Evolutionary conservation across 2,329 filamentous ascomycete genomes (phyloP).

Genomic region (Fusarium sp.): DNA sequence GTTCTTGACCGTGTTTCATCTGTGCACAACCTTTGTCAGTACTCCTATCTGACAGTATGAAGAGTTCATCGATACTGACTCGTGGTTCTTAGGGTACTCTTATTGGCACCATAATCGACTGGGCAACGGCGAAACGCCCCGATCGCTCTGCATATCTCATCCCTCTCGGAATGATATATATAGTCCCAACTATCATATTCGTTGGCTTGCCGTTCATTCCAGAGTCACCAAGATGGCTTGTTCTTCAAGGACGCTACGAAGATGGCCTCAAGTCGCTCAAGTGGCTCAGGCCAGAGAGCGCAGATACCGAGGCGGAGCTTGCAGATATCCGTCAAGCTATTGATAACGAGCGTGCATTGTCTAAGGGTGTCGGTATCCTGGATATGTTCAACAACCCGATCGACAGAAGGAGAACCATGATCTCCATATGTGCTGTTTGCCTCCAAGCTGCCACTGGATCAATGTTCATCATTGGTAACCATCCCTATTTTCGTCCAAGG

Average conservation of each 20-base stretch:
- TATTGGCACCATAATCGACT: slow-evolving; percentile 37
- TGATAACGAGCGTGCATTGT: slow-evolving; percentile 14
- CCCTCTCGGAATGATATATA: slow-evolving; percentile 35
- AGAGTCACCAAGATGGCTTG: slow-evolving; percentile 38
- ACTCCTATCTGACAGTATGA: accelerated
- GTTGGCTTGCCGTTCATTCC: slow-evolving; percentile 30
- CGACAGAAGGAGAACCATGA: slow-evolving; percentile 29
- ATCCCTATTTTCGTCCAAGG: accelerated
- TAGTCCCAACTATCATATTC: slow-evolving; percentile 25
- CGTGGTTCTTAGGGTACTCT: slow-evolving; percentile 20
- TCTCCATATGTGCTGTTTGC: slow-evolving; percentile 30
- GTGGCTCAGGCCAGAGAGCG: slow-evolving; percentile 23
- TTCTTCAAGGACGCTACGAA: slow-evolving; percentile 33
- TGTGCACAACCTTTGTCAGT: slow-evolving; percentile 39
- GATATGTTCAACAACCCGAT: slow-evolving; percentile 37
- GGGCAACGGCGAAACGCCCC: slow-evolving; percentile 33
- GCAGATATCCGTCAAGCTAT: slow-evolving; percentile 31
- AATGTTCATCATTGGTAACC: slow-evolving; percentile 40
- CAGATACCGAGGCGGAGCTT: slow-evolving; percentile 23
- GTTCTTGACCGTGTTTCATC: slow-evolving; percentile 35
- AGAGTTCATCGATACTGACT: neutral
- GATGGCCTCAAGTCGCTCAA: slow-evolving; percentile 28
- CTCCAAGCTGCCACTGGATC: slow-evolving; percentile 36
- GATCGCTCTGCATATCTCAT: slow-evolving; percentile 38
- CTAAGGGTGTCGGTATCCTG: slow-evolving; percentile 19